Evolutionary conservation across 192 early-diverging fungal species (phyloP), one percentile per base, ranked within the genome.

Genomic region (Cladochytrium replicatum): DNA sequence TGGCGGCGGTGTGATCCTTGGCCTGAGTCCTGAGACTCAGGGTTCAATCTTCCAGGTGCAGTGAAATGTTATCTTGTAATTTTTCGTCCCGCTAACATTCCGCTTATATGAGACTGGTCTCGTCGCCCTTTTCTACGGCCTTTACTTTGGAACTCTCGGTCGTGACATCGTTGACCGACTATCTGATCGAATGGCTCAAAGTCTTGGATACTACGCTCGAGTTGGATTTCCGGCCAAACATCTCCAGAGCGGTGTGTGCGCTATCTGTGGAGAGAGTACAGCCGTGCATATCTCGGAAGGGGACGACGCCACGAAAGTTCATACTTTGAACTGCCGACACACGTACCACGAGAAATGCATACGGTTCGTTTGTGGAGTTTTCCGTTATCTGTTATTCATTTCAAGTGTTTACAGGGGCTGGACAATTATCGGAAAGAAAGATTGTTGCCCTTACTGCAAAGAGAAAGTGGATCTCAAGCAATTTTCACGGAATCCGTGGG

Each of bases 401-500:
- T n/a, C n/a, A n/a, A n/a, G n/a, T n/a, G 6, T 4, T 2, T 2
- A 0, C 28, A 55, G 64, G 25, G 73, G 68, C 7, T 71, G 67
- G 66, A 67, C 64, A 0, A 71, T 75, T 38, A 62, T 75, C 23
- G 68, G 73, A 42, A 75, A 75, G 47, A 75, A 75, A 54, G 68
- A 75, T 46, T 34, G 58, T 21, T 75, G 73, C 51, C 73, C 73
- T 27, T 72, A 63, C 43, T 75, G 73, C 43, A 75, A 75, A 44
- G 73, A 75, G 59, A 75, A 75, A 43, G 69, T 75, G 3, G 69
- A 75, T 32, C 45, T 72, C 47, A 60, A 58, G 22, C 48, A 32
- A 0, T 72, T 75, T 48, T 62, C 50, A 39, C 51, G 47, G 27
- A 72, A 75, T 45, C 63, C 68, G 6, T 75, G 73, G 73, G 73